Percentiles rank a stretch among this genome's conserved stretches.
phyloP scores from a whole-genome alignment of 1,284 basidiomycete genomes.

The Lentinus polychrous region DNA sequence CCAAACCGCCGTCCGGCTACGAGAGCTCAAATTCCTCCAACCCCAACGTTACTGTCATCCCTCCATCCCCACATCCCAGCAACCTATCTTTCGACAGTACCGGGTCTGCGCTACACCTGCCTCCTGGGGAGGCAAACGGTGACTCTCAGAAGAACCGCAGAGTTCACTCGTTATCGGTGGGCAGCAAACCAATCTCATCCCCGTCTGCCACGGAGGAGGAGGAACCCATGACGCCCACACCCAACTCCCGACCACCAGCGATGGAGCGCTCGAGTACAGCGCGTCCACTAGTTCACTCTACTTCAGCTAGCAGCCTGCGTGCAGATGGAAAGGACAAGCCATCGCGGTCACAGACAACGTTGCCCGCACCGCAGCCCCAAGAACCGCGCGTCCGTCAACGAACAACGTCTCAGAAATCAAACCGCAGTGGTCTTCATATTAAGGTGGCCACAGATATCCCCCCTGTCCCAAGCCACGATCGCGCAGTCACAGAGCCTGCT shows the following conservation, averaged over 20 bases:
- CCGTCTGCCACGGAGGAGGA: slow-evolving; percentile 16
- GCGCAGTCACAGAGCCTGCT: slow-evolving; percentile 18
- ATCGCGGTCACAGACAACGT: slow-evolving; percentile 17
- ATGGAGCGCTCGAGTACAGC: slow-evolving; percentile 12
- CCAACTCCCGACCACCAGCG: slow-evolving; percentile 20
- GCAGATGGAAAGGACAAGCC: slow-evolving; percentile 18
- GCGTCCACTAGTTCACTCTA: slow-evolving; percentile 29
- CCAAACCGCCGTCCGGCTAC: slow-evolving; percentile 11
- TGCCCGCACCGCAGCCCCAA: slow-evolving; percentile 10
- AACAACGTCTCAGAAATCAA: slow-evolving; percentile 18
- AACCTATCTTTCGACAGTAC: slow-evolving; percentile 18
- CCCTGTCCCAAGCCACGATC: slow-evolving; percentile 16
- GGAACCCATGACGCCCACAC: slow-evolving; percentile 26
- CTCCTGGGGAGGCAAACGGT: slow-evolving; percentile 14
- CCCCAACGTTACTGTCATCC: slow-evolving; percentile 50
- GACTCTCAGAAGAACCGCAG: slow-evolving; percentile 9
- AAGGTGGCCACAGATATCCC: slow-evolving; percentile 16
- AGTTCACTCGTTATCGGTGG: slow-evolving; percentile 13
- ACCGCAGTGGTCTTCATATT: slow-evolving; percentile 20
- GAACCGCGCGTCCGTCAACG: slow-evolving; percentile 15
- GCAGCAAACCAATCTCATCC: slow-evolving; percentile 6
- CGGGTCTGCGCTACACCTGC: slow-evolving; percentile 9
- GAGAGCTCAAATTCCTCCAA: slow-evolving; percentile 25
- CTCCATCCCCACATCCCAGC: slow-evolving; percentile 41
- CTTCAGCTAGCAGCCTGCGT: slow-evolving; percentile 33